Base-by-base conservation (phyloP, 1,284 basidiomycete species). In the Trichosporon ovoides region DNA sequence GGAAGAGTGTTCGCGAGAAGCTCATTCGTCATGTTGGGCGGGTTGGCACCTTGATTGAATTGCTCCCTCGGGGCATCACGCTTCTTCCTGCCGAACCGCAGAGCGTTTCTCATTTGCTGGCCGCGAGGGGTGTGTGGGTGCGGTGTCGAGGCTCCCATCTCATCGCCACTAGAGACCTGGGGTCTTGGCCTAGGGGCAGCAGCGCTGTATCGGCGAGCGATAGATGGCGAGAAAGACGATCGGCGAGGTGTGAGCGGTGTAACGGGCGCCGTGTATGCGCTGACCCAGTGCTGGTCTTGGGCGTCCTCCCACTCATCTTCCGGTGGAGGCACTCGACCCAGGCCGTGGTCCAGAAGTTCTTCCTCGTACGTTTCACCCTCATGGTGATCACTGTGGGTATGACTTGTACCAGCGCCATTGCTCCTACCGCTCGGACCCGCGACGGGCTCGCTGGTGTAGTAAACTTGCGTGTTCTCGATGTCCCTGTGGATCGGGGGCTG, bases 21-120 rank as follows among this genome's bases (percentile, higher is more conserved):
- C 70, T 93, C 91, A 65, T 91, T 89, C 3, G 85, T 90, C 55
- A 93, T 86, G 61, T 89, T 88, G 22, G 92, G 85, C 19, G 71
- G 28, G 16, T n/a, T 16, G 10, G 33, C 22, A 0, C 43, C 46
- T n/a, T 20, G 24, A 36, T 20, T 36, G 22, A 35, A 37, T 9
- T 36, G 43, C 18, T 35, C 24, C 10, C 10, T 34, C 10, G 31
- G n/a, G 33, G 34, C n/a, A 19, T 50, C 33, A 3, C 16, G 34
- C 20, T 52, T 22, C 22, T 28, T 46, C 40, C 48, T 31, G 38
- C 55, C 37, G 13, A 19, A 22, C 4, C 55, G 49, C 37, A 57
- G 31, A 3, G 50, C 49, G 49, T 52, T 43, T 4, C 38, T 34
- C 38, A 40, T 50, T 5, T 57, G 33, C 9, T 12, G n/a, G 3